Percentiles rank a stretch among this genome's conserved stretches.
Evolutionary conservation across 2,329 filamentous ascomycete genomes (phyloP).

Genomic region (Neofusicoccum parvum): DNA sequence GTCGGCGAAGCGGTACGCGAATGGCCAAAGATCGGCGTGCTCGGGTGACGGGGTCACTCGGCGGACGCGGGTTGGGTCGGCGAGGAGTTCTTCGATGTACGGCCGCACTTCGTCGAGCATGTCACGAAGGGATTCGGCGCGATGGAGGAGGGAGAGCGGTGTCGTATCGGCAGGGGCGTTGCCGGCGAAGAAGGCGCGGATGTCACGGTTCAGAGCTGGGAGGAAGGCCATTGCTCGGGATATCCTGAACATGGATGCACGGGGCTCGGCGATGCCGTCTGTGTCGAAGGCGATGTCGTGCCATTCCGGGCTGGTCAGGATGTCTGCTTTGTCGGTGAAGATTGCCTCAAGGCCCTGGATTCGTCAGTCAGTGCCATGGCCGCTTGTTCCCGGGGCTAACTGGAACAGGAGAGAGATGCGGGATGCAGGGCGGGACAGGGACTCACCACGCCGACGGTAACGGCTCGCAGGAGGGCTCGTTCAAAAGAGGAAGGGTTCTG

Average conservation of each 20-base stretch:
- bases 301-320: slow-evolving; percentile 36
- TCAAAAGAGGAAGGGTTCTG: slow-evolving; percentile 17
- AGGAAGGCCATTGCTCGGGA: slow-evolving; percentile 5
- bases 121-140: background rate
- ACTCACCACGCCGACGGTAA: slow-evolving; percentile 20
- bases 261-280: slow-evolving; percentile 25
- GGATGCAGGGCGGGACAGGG: background rate
- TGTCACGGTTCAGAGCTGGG: background rate
- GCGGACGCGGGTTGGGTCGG: background rate
- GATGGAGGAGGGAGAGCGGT: background rate
- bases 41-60: background rate
- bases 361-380: background rate
- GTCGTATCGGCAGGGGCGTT: background rate
- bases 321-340: slow-evolving; percentile 14
- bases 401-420: background rate
- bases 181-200: slow-evolving; percentile 1
- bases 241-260: slow-evolving; percentile 9
- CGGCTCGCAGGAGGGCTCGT: slow-evolving; percentile 10
- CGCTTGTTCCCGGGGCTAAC: background rate
- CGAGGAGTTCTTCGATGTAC: background rate
- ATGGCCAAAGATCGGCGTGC: background rate
- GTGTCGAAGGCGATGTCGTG: slow-evolving; percentile 37
- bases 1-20: slow-evolving; percentile 9
- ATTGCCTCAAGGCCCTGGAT: slow-evolving; percentile 10
- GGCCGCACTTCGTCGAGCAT: slow-evolving; percentile 8